Evolutionary conservation across 345 rosid genomes (phyloP).

Genomic region (Microcos paniculata): DNA sequence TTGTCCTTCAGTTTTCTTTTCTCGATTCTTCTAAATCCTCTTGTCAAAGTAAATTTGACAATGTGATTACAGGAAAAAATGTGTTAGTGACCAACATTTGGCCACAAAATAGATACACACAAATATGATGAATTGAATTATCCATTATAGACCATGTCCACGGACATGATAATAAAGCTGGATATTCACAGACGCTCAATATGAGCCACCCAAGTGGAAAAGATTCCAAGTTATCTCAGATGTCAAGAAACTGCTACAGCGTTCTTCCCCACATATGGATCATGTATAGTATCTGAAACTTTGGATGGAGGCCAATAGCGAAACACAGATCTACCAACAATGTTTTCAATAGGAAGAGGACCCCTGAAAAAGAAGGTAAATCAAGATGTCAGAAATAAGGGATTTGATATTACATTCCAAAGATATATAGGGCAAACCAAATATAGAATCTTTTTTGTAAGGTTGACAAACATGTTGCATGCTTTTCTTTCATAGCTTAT

Average conservation of each 20-base stretch:
- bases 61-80: conserved; percentile 17
- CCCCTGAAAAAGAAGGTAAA: conserved; percentile 52
- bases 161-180: conserved; percentile 1
- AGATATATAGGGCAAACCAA: background rate
- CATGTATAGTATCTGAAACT: conserved; percentile 56
- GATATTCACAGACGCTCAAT: conserved; percentile 18
- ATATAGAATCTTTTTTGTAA: background rate
- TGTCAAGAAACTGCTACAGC: conserved; percentile 50
- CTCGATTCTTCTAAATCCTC: background rate
- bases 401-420: background rate
- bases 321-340: conserved; percentile 69
- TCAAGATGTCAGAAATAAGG: conserved; percentile 3
- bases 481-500: conserved; percentile 1
- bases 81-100: conserved; percentile 7
- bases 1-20: background rate
- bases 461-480: background rate
- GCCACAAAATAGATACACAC: conserved; percentile 15
- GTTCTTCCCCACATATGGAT: conserved; percentile 28
- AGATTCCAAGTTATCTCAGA: background rate
- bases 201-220: conserved; percentile 1
- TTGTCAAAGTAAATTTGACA: background rate
- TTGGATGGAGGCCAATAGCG: conserved; percentile 79
- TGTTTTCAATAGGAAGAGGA: conserved; percentile 68
- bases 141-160: conserved; percentile 20
- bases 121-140: conserved; percentile 11